Evolutionary conservation across 225 moss, liverwort and hornwort species (phyloP).

Genomic region (Polytrichum formosum): DNA sequence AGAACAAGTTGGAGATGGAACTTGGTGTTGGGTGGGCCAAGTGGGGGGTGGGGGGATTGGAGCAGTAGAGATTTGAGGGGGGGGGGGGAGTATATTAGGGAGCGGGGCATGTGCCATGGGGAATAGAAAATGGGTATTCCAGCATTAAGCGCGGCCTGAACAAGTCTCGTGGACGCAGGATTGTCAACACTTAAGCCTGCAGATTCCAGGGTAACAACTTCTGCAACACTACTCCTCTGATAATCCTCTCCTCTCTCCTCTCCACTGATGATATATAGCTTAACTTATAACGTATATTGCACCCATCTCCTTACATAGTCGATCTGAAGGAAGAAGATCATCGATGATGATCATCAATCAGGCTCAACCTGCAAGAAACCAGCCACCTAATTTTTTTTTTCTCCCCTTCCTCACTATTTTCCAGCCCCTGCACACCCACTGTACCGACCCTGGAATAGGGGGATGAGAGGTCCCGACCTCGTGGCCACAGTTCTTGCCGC

Average conservation of each 20-base stretch:
- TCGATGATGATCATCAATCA: background rate
- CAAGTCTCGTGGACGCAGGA: background rate
- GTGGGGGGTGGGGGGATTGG: too few relatives aligned
- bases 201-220: conserved; percentile 2
- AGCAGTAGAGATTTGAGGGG: too few relatives aligned
- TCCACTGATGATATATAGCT: too few relatives aligned
- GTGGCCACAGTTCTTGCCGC: conserved; percentile 2
- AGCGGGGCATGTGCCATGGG: background rate
- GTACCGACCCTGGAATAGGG: conserved; percentile 5
- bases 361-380: background rate
- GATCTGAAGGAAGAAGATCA: background rate
- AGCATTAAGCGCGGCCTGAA: background rate
- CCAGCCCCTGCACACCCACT: background rate
- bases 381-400: background rate
- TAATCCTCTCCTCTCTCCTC: too few relatives aligned
- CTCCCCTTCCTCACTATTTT: background rate
- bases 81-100: background rate
- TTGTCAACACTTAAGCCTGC: conserved; percentile 1
- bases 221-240: background rate
- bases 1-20: too few relatives aligned
- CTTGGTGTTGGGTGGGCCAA: too few relatives aligned
- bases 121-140: background rate
- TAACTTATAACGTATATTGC: too few relatives aligned
- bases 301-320: too few relatives aligned
- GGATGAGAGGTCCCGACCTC: background rate